Conservation (phyloP, 2,329 filamentous ascomycete genomes). For the Ophiostoma angusticollis region DNA sequence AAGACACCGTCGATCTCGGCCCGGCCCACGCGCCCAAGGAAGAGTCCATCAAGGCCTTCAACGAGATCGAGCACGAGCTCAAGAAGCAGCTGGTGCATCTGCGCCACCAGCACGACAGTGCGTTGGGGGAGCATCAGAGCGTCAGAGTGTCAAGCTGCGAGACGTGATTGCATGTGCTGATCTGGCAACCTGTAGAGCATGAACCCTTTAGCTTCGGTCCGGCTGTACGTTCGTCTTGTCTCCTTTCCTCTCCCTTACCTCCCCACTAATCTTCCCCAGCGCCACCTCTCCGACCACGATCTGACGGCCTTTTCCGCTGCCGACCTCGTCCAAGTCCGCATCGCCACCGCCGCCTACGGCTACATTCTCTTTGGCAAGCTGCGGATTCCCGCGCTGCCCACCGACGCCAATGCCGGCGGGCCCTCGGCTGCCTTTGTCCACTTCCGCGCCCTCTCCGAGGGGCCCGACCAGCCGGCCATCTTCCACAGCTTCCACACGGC, state of each 20-base stretch:
- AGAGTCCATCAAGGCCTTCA: constrained; percentile 37
- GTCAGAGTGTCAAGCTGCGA: too few species aligned
- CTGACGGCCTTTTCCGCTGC: constrained; percentile 25
- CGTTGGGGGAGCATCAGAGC: too few species aligned
- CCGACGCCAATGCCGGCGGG: constrained; percentile 10
- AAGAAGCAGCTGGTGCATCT: constrained; percentile 37
- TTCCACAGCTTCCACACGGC: constrained; percentile 37
- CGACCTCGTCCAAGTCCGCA: constrained; percentile 32
- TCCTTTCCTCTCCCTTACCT: constrained; percentile 2
- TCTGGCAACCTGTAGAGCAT: constrained; percentile 28
- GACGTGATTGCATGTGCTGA: not conserved
- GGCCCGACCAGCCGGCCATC: constrained; percentile 26
- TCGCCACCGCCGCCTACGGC: constrained; percentile 34
- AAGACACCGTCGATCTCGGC: constrained; percentile 39
- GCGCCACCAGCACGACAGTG: constrained; percentile 34
- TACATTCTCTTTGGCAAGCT: constrained; percentile 37
- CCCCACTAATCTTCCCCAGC: not conserved
- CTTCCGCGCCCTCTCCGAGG: constrained; percentile 34
- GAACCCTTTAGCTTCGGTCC: constrained; percentile 39
- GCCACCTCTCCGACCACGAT: constrained; percentile 25
- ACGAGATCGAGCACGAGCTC: constrained; percentile 35
- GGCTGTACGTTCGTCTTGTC: constrained; percentile 23
- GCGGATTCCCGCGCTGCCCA: constrained; percentile 29
- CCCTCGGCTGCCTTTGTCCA: constrained; percentile 28
- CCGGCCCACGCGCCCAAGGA: constrained; percentile 34